Conservation (phyloP, 1,139 yeast species). For the Meyerozyma smithsonii region DNA sequence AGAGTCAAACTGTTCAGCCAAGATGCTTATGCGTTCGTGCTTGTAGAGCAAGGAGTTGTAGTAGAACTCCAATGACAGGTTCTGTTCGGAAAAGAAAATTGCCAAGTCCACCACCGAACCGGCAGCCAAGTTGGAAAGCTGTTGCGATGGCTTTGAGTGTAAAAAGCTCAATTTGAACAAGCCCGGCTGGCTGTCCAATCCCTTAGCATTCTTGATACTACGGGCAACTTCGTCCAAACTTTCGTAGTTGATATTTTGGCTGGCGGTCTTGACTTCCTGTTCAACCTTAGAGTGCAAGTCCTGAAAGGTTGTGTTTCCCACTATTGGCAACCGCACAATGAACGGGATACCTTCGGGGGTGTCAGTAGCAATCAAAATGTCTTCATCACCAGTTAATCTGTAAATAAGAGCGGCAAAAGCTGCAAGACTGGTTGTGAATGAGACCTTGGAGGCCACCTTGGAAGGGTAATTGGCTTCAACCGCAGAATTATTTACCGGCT, state of each 20-base stretch:
- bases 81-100: conserved; percentile 35
- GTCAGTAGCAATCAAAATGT: conserved; percentile 77
- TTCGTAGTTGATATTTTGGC: conserved; percentile 31
- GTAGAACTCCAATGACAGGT: conserved; percentile 33
- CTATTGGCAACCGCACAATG: conserved; percentile 57
- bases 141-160: conserved; percentile 37
- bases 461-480: conserved; percentile 56
- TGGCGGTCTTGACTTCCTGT: conserved; percentile 36
- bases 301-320: conserved; percentile 48
- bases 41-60: conserved; percentile 79
- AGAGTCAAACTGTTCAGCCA: conserved; percentile 69
- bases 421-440: conserved; percentile 57
- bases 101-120: conserved; percentile 66
- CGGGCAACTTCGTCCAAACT: conserved; percentile 57
- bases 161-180: conserved; percentile 64
- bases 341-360: conserved; percentile 39
- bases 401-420: conserved; percentile 67
- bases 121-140: conserved; percentile 42
- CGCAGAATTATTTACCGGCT: conserved; percentile 67
- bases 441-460: conserved; percentile 19
- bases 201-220: conserved; percentile 43
- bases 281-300: conserved; percentile 47
- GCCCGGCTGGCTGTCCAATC: conserved; percentile 55
- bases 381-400: conserved; percentile 91
- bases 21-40: conserved; percentile 58